A percentile compares a stretch with the other conserved stretches of the same genome.
phyloP scores from a whole-genome alignment of 2,329 filamentous ascomycete genomes.

The Passalora sequoiae region DNA sequence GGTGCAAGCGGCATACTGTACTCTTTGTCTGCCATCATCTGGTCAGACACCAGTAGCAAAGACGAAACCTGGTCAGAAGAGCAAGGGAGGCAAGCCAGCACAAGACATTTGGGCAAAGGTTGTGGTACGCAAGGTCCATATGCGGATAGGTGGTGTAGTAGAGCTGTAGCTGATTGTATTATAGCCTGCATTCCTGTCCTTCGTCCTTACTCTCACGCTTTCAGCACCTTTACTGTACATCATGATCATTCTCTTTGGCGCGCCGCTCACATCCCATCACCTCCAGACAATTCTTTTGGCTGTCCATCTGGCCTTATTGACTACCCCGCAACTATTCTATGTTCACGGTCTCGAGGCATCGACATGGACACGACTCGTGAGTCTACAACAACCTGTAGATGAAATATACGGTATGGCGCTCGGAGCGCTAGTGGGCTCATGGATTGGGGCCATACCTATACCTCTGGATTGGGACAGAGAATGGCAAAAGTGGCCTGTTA shows the following conservation, averaged over 20 bases:
- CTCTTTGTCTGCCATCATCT: constrained; percentile 55
- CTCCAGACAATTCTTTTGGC: constrained; percentile 74
- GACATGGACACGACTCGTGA: constrained; percentile 66
- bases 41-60: constrained; percentile 34
- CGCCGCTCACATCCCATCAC: constrained; percentile 77
- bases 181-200: constrained; percentile 66
- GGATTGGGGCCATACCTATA: constrained; percentile 91
- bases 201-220: constrained; percentile 54
- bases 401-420: constrained; percentile 75
- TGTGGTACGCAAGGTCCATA: constrained; percentile 36
- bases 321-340: constrained; percentile 76
- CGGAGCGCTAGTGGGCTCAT: constrained; percentile 76
- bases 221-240: constrained; percentile 54
- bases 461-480: constrained; percentile 98
- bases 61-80: constrained; percentile 45
- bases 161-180: not conserved
- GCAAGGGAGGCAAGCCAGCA: constrained; percentile 50
- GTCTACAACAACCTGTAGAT: constrained; percentile 68
- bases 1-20: constrained; percentile 58
- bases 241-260: constrained; percentile 80
- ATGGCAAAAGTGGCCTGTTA: constrained; percentile 97
- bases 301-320: constrained; percentile 73
- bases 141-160: constrained; percentile 3
- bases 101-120: constrained; percentile 40
- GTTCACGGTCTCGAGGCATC: constrained; percentile 69